Evolutionary conservation across 163 green algal species (phyloP), one percentile per base, ranked within the genome.

Genomic region (Volvox carteri): DNA sequence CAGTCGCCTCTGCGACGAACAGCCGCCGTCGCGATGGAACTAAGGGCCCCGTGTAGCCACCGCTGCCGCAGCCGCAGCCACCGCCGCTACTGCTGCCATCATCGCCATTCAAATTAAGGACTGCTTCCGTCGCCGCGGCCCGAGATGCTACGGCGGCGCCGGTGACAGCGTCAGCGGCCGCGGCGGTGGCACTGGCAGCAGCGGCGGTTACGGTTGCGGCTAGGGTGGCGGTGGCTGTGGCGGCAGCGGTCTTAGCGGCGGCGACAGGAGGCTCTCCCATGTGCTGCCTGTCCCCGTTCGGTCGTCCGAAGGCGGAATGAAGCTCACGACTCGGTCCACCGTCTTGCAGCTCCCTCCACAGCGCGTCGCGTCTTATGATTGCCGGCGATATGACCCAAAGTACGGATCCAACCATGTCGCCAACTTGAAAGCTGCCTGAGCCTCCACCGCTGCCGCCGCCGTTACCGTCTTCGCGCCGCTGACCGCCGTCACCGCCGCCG

Each of bases 321-420:
- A n/a, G n/a, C n/a, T 74, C 18, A 41, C 14, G 4, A 28, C 35
- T 12, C 3, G 4, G 23, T 74, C 23, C 67, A 25, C 16, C 67
- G 48, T 3, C 67, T 39, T 28, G 8, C 33, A 52, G 62, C n/a
- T 41, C 62, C 16, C 30, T 48, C 65, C 65, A 62, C 1, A 12
- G 44, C 52, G 9, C n/a, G 35, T 70, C 75, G 8, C 75, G 75
- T 9, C 50, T 68, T 14, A 70, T 30, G 11, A 84, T 48, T 30
- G 39, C 75, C 8, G 75, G 75, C 9, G 50, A 37, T 18, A 84
- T 14, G 28, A 84, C 50, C 75, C 75, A 84, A 12, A 84, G 50
- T 14, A 84, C 73, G 9, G 16, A 39, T 9, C 39, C 73, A 23
- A 30, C 6, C 4, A 28, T n/a, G 28, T 21, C 39, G 12, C 30